These are phyloP conservation scores for Oryza nivara DNA, from an alignment of 176 grass and related monocot genomes.

Conservation along the genomic window DNA sequence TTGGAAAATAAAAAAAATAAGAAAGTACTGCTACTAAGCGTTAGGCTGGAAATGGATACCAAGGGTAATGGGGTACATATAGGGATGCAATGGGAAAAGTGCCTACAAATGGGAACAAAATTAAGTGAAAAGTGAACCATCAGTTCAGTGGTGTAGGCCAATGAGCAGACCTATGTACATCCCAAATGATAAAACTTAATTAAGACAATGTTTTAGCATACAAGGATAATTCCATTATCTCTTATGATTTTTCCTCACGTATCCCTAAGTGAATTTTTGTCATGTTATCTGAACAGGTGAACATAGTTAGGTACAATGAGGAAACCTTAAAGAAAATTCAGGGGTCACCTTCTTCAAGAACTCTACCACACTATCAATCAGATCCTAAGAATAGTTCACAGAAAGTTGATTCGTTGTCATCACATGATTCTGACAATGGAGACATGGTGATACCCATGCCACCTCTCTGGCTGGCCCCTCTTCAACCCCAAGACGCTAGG, in stretches of 20 bases:
- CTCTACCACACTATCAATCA: constrained; percentile 37
- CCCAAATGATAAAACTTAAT: neutral
- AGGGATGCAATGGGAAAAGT: neutral
- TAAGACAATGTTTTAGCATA: neutral
- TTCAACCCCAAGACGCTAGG: constrained; percentile 58
- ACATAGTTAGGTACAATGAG: constrained; percentile 70
- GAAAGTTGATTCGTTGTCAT: constrained; percentile 36
- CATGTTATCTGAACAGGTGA: constrained; percentile 53
- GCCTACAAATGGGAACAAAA: neutral
- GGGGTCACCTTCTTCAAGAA: constrained; percentile 35
- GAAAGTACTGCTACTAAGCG: neutral
- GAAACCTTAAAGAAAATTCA: constrained; percentile 57
- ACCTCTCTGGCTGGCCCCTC: constrained; percentile 70
- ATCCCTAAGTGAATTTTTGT: neutral
- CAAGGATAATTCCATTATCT: neutral
- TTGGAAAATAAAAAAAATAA: neutral
- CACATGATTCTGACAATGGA: constrained; percentile 44
- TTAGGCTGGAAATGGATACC: neutral
- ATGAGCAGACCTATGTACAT: neutral
- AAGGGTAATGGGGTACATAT: neutral
- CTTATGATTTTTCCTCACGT: neutral
- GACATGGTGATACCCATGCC: constrained; percentile 76
- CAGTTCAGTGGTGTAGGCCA: neutral
- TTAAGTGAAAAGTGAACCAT: neutral
- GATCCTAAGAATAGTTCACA: constrained; percentile 10